Base-by-base conservation (phyloP, 257 asterid species). In the Verbascum thapsus region DNA sequence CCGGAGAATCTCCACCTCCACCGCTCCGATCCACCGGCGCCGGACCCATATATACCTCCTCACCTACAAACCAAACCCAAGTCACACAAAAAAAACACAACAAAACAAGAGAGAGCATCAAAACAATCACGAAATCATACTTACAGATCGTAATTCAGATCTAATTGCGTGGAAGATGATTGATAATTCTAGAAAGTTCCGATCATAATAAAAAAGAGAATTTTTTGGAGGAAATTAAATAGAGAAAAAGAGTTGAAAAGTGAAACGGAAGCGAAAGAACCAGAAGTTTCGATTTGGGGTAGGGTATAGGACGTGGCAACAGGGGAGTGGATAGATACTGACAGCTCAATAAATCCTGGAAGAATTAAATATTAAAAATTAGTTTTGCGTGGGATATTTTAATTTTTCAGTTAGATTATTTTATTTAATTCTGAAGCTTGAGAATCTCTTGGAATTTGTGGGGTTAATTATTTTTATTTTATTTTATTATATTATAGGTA, bases 111-210 rank as follows among this genome's bases (percentile, higher is more conserved):
- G n/a, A n/a, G n/a, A n/a, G n/a, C n/a, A n/a, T n/a, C n/a, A n/a
- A n/a, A n/a, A n/a, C n/a, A n/a, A n/a, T n/a, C n/a, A n/a, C n/a
- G n/a, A n/a, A n/a, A n/a, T n/a, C n/a, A n/a, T n/a, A n/a, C n/a
- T n/a, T n/a, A n/a, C n/a, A n/a, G n/a, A n/a, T n/a, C n/a, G n/a
- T n/a, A n/a, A n/a, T n/a, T n/a, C n/a, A n/a, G n/a, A n/a, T n/a
- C n/a, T n/a, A n/a, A n/a, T n/a, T n/a, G n/a, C n/a, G n/a, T n/a
- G 66, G 61, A 8, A 16, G 59, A 34, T 16, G 72, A n/a, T 43
- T 42, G 70, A 81, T 72, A 56, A 68, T 84, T 87, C 91, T 76
- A 87, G 95, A 87, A 87, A 81, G 69, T 86, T 86, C 94, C 15
- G 70, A 38, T 12, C 18, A 16, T 32, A 18, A 61, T n/a, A 42